Conservation (phyloP, 352 stramenopile genomes). For the Pythium dissotocum region DNA sequence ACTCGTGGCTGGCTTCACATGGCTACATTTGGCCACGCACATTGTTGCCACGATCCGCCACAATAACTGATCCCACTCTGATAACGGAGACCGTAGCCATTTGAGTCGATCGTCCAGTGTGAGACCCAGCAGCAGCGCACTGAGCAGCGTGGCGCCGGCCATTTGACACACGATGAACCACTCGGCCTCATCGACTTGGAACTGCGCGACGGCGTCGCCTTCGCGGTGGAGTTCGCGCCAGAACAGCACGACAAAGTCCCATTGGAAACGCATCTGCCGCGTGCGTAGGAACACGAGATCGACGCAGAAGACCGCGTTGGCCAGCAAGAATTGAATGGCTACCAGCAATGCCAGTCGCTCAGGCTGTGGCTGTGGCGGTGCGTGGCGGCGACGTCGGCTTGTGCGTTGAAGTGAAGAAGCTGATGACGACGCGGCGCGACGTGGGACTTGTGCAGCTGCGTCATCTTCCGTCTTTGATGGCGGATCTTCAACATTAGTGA, state of each 20-base stretch:
- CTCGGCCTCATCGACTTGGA: constrained; percentile 50
- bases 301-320: constrained; percentile 25
- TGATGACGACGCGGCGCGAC: background rate
- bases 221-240: constrained; percentile 34
- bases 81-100: constrained; percentile 44
- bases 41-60: constrained; percentile 2
- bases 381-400: constrained; percentile 24
- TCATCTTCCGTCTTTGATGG: background rate
- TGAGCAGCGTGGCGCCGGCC: constrained; percentile 29
- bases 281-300: constrained; percentile 56
- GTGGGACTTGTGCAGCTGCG: background rate
- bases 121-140: constrained; percentile 40
- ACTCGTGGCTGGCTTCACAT: background rate
- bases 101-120: constrained; percentile 25
- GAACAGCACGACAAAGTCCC: constrained; percentile 47
- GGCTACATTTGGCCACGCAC: constrained; percentile 16
- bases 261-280: constrained; percentile 56
- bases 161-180: constrained; percentile 42
- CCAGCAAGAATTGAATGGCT: constrained; percentile 19
- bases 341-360: constrained; percentile 11
- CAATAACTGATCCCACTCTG: constrained; percentile 49
- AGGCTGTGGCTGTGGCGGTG: background rate
- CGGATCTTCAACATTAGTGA: constrained; percentile 3
- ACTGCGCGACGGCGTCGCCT: constrained; percentile 32
- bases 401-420: constrained; percentile 17